phyloP scores from a whole-genome alignment of 352 stramenopile genomes.

The Globisporangium lucens region DNA sequence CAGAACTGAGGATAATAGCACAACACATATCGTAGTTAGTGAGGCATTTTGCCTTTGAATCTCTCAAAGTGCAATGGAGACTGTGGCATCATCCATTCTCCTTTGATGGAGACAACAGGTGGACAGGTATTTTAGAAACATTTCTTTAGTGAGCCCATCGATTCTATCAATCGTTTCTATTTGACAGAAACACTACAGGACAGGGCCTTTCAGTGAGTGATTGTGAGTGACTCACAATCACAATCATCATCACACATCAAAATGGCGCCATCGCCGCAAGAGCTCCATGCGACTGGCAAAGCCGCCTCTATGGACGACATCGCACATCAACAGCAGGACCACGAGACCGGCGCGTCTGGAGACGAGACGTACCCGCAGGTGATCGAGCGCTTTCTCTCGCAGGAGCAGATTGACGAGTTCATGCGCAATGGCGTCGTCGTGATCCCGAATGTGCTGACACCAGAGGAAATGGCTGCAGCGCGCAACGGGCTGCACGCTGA shows the following conservation, averaged over 20 bases:
- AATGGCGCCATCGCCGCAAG: not conserved
- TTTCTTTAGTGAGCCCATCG: not conserved
- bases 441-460: constrained; percentile 64
- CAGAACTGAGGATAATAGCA: not conserved
- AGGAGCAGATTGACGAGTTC: constrained; percentile 66
- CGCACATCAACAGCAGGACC: not conserved
- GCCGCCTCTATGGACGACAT: not conserved
- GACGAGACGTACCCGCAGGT: constrained; percentile 23
- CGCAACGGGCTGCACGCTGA: constrained; percentile 58
- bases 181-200: too few species aligned
- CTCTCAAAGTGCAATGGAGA: not conserved
- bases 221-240: not conserved
- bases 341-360: constrained; percentile 19
- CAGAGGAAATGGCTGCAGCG: constrained; percentile 51
- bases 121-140: not conserved
- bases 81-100: not conserved
- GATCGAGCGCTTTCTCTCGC: constrained; percentile 31
- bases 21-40: not conserved
- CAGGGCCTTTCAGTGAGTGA: too few species aligned
- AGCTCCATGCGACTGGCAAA: not conserved
- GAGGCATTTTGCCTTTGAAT: not conserved
- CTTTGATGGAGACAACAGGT: not conserved
- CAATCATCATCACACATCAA: not conserved
- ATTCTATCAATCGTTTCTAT: not conserved
- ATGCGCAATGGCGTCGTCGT: constrained; percentile 64